Evolutionary conservation across 495 filamentous ascomycete genomes (phyloP).

Genomic region (Podospora tetraspora): DNA sequence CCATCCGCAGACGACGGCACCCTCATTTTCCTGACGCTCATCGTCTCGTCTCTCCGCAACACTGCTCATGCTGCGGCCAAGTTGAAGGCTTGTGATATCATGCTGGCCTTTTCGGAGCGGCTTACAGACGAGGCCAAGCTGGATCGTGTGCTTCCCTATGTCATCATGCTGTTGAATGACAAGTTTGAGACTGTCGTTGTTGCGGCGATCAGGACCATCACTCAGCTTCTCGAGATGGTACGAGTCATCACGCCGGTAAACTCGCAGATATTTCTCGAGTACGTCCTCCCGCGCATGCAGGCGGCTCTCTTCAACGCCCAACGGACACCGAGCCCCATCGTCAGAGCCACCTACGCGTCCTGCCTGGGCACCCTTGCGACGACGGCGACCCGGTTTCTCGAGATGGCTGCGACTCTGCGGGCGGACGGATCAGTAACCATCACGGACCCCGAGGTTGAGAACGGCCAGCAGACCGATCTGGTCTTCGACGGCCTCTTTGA

Average conservation of each 20-base stretch:
- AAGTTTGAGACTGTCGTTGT: constrained; percentile 75
- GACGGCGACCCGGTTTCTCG: constrained; percentile 78
- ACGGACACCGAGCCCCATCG: constrained; percentile 58
- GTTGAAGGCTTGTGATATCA: constrained; percentile 84
- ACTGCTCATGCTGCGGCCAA: constrained; percentile 82
- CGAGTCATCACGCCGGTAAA: constrained; percentile 87
- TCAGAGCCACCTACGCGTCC: constrained; percentile 86
- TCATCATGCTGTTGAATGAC: constrained; percentile 77
- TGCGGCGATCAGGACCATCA: constrained; percentile 75
- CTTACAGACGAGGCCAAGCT: constrained; percentile 95
- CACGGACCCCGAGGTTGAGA: constrained; percentile 75
- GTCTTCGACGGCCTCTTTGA: constrained; percentile 81
- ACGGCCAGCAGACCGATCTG: constrained; percentile 51
- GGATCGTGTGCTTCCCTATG: constrained; percentile 86
- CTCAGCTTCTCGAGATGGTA: constrained; percentile 83
- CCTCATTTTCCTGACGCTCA: constrained; percentile 81
- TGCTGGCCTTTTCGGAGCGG: constrained; percentile 87
- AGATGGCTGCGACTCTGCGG: constrained; percentile 82
- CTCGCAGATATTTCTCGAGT: constrained; percentile 91
- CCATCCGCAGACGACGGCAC: constrained; percentile 76
- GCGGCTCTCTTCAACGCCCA: constrained; percentile 56
- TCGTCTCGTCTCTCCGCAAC: constrained; percentile 82
- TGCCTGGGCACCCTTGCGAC: constrained; percentile 88
- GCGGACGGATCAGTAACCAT: constrained; percentile 77
- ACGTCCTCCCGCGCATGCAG: constrained; percentile 80